phyloP scores from a whole-genome alignment of 1,139 yeast species.

The Protomyces inouyei region DNA sequence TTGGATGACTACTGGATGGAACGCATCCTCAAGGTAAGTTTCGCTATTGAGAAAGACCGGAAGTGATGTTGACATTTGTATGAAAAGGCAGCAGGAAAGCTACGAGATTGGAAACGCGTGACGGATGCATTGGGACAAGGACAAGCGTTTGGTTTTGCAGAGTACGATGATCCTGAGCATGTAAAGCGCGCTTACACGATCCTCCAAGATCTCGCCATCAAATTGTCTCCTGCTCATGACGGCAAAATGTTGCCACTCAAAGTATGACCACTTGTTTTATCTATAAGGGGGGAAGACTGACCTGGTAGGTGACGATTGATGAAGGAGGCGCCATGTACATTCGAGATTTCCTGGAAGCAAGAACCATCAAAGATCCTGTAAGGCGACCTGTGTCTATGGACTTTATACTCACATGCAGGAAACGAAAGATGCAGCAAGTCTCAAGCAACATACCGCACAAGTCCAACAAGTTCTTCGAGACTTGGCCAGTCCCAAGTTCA shows the following conservation, averaged over 20 bases:
- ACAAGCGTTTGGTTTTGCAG: slow-evolving; percentile 32
- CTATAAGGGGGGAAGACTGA: background rate
- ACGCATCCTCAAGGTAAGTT: slow-evolving; percentile 32
- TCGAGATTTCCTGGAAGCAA: slow-evolving; percentile 1
- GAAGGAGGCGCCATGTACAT: slow-evolving; percentile 4
- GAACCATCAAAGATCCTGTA: background rate
- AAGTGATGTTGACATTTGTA: slow-evolving; percentile 8
- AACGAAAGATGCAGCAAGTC: slow-evolving; percentile 7
- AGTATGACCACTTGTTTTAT: background rate
- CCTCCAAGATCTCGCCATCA: slow-evolving; percentile 30
- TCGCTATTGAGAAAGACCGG: slow-evolving; percentile 31
- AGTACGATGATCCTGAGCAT: slow-evolving; percentile 32
- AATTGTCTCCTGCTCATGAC: slow-evolving; percentile 30
- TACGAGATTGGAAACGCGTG: slow-evolving; percentile 32
- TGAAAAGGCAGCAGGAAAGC: slow-evolving; percentile 33
- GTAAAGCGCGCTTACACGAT: slow-evolving; percentile 31
- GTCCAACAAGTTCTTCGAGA: slow-evolving; percentile 11
- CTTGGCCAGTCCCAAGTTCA: slow-evolving; percentile 2
- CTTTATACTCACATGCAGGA: background rate
- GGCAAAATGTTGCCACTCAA: slow-evolving; percentile 19
- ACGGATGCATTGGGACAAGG: slow-evolving; percentile 32
- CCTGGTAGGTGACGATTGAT: slow-evolving; percentile 2
- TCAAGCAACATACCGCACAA: slow-evolving; percentile 1
- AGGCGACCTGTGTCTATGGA: background rate
- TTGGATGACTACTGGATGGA: slow-evolving; percentile 37